These are phyloP conservation scores for Neofusicoccum umdonicola DNA, from an alignment of 2,329 filamentous ascomycete species.

Conservation along the genomic window DNA sequence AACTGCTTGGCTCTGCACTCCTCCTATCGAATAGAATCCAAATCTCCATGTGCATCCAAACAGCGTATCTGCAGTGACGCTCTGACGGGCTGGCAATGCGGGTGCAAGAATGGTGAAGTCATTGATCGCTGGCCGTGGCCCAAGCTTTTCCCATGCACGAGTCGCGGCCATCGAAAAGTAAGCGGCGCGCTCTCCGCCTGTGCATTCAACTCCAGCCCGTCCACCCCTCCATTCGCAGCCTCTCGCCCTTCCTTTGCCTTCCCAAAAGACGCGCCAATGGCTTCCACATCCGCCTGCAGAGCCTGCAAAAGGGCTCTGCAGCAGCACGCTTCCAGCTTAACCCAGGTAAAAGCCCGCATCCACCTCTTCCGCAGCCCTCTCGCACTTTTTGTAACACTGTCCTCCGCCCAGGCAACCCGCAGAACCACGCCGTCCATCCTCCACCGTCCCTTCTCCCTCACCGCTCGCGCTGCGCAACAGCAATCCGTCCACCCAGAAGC, in stretches of 20 bases:
- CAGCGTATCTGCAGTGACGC: no score
- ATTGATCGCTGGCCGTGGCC: conserved; percentile 27
- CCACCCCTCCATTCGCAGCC: conserved; percentile 6
- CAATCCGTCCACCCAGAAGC: not conserved
- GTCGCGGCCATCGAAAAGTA: conserved; percentile 19
- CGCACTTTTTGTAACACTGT: not conserved
- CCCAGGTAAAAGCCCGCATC: conserved; percentile 19
- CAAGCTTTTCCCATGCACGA: conserved; percentile 31
- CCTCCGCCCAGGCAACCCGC: conserved; percentile 19
- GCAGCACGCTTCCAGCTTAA: conserved; percentile 1
- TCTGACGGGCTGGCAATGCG: no score
- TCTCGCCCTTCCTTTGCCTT: not conserved
- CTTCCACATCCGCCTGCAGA: conserved; percentile 36
- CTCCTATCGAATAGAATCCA: no score
- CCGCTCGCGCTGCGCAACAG: not conserved
- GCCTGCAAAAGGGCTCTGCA: conserved; percentile 32
- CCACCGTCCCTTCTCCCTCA: not conserved
- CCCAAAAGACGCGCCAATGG: conserved; percentile 26
- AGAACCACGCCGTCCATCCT: conserved; percentile 12
- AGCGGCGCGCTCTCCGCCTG: conserved; percentile 9
- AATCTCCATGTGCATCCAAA: no score
- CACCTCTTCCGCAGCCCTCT: not conserved
- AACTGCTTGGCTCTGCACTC: no score
- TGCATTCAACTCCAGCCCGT: not conserved
- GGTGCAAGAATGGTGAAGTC: conserved; percentile 29